A percentile compares a stretch with the other conserved stretches of the same genome.
These are phyloP conservation scores for Pestalotiopsis sp. DNA, from an alignment of 2,329 filamentous ascomycete genomes.

Conservation along the genomic window DNA sequence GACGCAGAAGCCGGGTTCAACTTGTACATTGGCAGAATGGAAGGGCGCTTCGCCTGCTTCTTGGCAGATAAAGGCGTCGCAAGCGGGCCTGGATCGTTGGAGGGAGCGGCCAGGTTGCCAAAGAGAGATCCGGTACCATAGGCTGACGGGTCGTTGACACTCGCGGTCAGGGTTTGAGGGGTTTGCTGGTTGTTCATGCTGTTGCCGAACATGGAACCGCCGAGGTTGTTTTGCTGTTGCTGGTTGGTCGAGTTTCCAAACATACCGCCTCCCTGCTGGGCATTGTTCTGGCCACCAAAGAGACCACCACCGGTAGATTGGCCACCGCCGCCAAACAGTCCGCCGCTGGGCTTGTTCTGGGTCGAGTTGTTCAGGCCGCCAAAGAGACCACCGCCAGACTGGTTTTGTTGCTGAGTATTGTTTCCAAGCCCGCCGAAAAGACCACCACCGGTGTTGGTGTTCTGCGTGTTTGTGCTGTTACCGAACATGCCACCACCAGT, in stretches of 20 bases:
- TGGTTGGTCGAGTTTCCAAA: conserved; percentile 53
- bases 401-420: conserved; percentile 38
- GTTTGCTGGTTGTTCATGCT: conserved; percentile 52
- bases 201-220: conserved; percentile 63
- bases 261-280: conserved; percentile 45
- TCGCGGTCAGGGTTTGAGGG: conserved; percentile 74
- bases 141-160: conserved; percentile 80
- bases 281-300: conserved; percentile 54
- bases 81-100: conserved; percentile 80
- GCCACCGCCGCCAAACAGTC: conserved; percentile 52
- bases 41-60: conserved; percentile 74
- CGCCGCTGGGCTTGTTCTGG: conserved; percentile 51
- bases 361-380: conserved; percentile 49
- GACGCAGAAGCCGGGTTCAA: conserved; percentile 80
- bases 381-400: conserved; percentile 48
- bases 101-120: conserved; percentile 61
- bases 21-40: conserved; percentile 84
- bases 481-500: conserved; percentile 48
- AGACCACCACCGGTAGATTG: conserved; percentile 51
- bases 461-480: conserved; percentile 36
- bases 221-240: conserved; percentile 48
- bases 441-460: conserved; percentile 43
- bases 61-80: conserved; percentile 85
- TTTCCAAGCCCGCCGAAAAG: conserved; percentile 53
- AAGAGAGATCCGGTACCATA: conserved; percentile 91